These are phyloP conservation scores for Botrytis deweyae DNA, from an alignment of 2,329 filamentous ascomycete species.

Conservation along the genomic window DNA sequence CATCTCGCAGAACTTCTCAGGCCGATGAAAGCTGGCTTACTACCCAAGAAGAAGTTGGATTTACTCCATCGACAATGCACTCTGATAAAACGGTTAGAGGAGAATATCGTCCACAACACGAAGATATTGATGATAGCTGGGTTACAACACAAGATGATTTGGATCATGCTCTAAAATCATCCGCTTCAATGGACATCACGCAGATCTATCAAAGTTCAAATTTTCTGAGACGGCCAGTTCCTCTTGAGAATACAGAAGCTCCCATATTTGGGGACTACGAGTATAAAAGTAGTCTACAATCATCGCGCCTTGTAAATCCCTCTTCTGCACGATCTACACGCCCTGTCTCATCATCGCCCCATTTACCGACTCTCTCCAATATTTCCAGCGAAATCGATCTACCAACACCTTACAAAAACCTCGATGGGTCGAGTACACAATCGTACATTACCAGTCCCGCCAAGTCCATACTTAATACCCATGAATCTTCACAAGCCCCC, in stretches of 20 bases:
- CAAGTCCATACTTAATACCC: background rate
- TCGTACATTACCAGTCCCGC: constrained; percentile 6
- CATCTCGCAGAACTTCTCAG: background rate
- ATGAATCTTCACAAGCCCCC: background rate
- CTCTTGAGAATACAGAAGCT: background rate
- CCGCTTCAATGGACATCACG: constrained; percentile 9
- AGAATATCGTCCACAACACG: background rate
- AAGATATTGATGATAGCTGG: constrained; percentile 18
- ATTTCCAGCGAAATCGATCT: background rate
- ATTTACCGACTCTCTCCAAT: background rate
- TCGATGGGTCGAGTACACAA: constrained; percentile 19
- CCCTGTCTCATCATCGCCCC: background rate
- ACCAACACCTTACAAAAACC: background rate
- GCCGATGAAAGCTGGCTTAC: constrained; percentile 19
- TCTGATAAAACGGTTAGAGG: background rate
- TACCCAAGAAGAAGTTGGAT: constrained; percentile 16
- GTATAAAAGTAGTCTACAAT: background rate
- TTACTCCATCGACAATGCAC: constrained; percentile 1
- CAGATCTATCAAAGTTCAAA: constrained; percentile 4
- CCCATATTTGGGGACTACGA: background rate
- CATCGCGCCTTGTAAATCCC: background rate
- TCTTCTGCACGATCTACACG: background rate
- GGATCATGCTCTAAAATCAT: background rate
- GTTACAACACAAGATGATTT: constrained; percentile 19
- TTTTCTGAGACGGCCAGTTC: background rate